Conservation (phyloP, 208 protist genomes). For the Porcisia hertigi region DNA sequence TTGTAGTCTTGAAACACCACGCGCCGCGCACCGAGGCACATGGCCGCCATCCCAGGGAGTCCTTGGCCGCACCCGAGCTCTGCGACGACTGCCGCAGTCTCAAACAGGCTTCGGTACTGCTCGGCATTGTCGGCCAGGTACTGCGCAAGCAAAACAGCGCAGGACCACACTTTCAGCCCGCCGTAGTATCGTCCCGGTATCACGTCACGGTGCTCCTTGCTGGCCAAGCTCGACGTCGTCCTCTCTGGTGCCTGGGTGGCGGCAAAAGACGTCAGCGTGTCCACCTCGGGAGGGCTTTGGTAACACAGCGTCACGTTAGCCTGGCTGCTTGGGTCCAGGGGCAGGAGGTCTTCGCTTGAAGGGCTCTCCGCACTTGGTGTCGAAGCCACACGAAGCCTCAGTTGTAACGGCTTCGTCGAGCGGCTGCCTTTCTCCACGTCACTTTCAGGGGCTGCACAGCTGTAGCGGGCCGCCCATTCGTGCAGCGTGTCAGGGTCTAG, state of each 20-base stretch:
- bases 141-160: slow-evolving; percentile 56
- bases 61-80: slow-evolving; percentile 88
- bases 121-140: slow-evolving; percentile 54
- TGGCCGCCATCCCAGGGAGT: slow-evolving; percentile 63
- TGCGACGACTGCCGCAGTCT: slow-evolving; percentile 32
- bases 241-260: background rate
- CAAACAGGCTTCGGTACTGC: slow-evolving; percentile 25
- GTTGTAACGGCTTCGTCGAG: slow-evolving; percentile 18
- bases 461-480: slow-evolving; percentile 20
- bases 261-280: slow-evolving; percentile 33
- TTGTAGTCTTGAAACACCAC: slow-evolving; percentile 90
- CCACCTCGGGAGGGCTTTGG: slow-evolving; percentile 45
- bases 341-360: background rate
- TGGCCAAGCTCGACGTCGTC: background rate
- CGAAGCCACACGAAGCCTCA: slow-evolving; percentile 1
- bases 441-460: background rate
- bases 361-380: background rate
- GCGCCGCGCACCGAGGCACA: slow-evolving; percentile 56
- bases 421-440: background rate
- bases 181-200: slow-evolving; percentile 88
- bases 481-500: slow-evolving; percentile 8
- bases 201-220: slow-evolving; percentile 64
- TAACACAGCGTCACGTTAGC: slow-evolving; percentile 34
- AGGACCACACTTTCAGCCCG: slow-evolving; percentile 91
- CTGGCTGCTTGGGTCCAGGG: background rate